Conservation (phyloP, 495 filamentous ascomycete species). For the Penicillium psychrofluorescens region DNA sequence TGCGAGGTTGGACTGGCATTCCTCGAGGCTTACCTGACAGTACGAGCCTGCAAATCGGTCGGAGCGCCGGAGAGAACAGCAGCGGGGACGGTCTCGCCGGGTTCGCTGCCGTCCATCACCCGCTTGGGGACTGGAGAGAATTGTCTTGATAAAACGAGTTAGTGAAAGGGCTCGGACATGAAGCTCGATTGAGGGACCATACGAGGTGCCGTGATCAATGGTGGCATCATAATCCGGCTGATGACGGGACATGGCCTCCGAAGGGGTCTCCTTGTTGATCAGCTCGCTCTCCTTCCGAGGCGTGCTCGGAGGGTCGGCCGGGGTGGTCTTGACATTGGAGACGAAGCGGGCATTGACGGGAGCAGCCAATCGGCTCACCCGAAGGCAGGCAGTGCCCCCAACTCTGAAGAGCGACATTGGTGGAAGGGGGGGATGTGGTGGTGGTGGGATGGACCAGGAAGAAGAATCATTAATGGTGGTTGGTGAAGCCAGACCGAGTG, state of each 20-base stretch:
- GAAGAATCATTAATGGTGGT: conserved; percentile 11
- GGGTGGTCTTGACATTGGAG: conserved; percentile 32
- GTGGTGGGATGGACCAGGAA: conserved; percentile 12
- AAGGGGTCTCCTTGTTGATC: conserved; percentile 46
- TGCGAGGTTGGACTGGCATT: background rate
- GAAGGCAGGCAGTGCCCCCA: conserved; percentile 30
- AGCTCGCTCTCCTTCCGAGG: conserved; percentile 33
- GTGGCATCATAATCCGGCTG: conserved; percentile 73
- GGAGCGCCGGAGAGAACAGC: conserved; percentile 89
- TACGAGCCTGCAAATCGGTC: conserved; percentile 84
- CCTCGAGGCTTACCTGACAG: conserved; percentile 65
- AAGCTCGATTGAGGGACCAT: conserved; percentile 18
- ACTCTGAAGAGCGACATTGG: conserved; percentile 40
- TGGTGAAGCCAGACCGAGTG: no score
- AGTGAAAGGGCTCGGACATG: conserved; percentile 8
- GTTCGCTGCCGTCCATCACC: conserved; percentile 86
- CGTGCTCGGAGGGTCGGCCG: conserved; percentile 34
- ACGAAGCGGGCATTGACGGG: conserved; percentile 32
- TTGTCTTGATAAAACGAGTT: conserved; percentile 42
- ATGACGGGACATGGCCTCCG: conserved; percentile 51
- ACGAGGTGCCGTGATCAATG: conserved; percentile 79
- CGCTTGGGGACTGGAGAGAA: conserved; percentile 86
- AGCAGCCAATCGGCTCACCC: conserved; percentile 22
- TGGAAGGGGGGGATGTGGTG: conserved; percentile 15
- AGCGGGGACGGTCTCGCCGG: conserved; percentile 64